Base-by-base conservation (phyloP, 805 yeast species). In the Clavispora asparagi region DNA sequence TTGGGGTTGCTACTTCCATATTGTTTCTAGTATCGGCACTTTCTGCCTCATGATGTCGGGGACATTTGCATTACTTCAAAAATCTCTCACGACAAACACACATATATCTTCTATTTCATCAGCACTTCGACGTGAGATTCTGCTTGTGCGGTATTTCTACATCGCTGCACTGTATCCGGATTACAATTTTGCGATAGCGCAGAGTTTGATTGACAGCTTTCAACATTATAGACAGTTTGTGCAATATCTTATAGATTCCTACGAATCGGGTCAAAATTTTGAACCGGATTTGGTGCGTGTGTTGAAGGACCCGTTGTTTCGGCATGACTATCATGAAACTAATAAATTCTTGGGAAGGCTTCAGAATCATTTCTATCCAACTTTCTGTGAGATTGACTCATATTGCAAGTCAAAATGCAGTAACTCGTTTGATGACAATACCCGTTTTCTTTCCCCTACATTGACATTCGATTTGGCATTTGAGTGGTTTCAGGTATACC, bases 401-500 rank as follows among this genome's bases (percentile, higher is more conserved):
- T 47, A 51, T 42, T 65, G 60, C 51, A 64, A 59, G 40, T 16
- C 35, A 6, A 33, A 33, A 14, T 33, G 25, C 25, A 4, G 19
- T 35, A 47, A 51, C 17, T 46, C 46, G 13, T 41, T 46, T 23
- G 62, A 59, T 39, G 23, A 39, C 7, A 55, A 54, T 45, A 50
- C 66, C 10, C 49, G 55, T 19, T 65, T 54, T 42, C 55, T 58
- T 4, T 64, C 72, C 12, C 62, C 65, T 6, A 55, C 61, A 8
- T 48, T 68, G 17, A 45, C 68, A 8, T 71, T 65, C 52, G 63
- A 70, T 26, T 44, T 71, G 42, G 39, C 66, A 16, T 62, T 57
- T n/a, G 58, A 59, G 28, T 71, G 74, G 73, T 63, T 65, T 45
- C 62, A 56, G 30, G 56, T 63, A 40, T 58, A 61, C 42, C 73